Percentiles rank a stretch among this genome's conserved stretches.
These are phyloP conservation scores for Myxozyma neotropica DNA, from an alignment of 805 yeast species.

Conservation along the genomic window DNA sequence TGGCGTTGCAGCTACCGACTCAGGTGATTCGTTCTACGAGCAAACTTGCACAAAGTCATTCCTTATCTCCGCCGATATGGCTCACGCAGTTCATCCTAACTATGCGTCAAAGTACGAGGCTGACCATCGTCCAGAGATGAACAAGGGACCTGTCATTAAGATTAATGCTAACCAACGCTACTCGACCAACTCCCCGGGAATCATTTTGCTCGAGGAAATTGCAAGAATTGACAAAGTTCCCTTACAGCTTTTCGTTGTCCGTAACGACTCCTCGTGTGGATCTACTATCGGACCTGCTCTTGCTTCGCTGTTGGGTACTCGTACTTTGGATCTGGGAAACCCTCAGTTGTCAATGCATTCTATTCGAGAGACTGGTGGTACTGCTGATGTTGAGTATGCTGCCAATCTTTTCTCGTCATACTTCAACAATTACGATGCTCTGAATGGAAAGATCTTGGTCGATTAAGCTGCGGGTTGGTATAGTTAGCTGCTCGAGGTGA, in stretches of 20 bases:
- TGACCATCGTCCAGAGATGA: constrained; percentile 76
- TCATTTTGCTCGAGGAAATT: constrained; percentile 70
- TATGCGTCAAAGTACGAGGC: constrained; percentile 75
- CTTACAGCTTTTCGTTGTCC: constrained; percentile 86
- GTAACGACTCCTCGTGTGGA: constrained; percentile 93
- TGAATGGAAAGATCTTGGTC: constrained; percentile 36
- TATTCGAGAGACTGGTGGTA: constrained; percentile 77
- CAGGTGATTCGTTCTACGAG: constrained; percentile 13
- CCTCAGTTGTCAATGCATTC: constrained; percentile 86
- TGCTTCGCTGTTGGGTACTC: constrained; percentile 58
- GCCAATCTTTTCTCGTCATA: constrained; percentile 68
- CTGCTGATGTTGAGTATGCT: constrained; percentile 73
- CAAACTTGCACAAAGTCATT: constrained; percentile 61
- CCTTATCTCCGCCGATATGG: constrained; percentile 90
- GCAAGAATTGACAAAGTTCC: constrained; percentile 76
- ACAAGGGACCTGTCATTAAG: constrained; percentile 90
- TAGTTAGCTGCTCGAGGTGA: too few relatives aligned
- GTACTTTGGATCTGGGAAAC: constrained; percentile 68
- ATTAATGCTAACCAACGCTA: constrained; percentile 94
- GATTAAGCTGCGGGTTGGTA: constrained; percentile 11
- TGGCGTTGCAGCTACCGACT: constrained; percentile 42
- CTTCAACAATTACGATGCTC: constrained; percentile 62
- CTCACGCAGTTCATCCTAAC: constrained; percentile 96
- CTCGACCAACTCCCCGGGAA: constrained; percentile 90
- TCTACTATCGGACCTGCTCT: constrained; percentile 95